Evolutionary conservation across 2,329 filamentous ascomycete genomes (phyloP), one percentile per base, ranked within the genome.

Genomic region (Mycogone perniciosa): DNA sequence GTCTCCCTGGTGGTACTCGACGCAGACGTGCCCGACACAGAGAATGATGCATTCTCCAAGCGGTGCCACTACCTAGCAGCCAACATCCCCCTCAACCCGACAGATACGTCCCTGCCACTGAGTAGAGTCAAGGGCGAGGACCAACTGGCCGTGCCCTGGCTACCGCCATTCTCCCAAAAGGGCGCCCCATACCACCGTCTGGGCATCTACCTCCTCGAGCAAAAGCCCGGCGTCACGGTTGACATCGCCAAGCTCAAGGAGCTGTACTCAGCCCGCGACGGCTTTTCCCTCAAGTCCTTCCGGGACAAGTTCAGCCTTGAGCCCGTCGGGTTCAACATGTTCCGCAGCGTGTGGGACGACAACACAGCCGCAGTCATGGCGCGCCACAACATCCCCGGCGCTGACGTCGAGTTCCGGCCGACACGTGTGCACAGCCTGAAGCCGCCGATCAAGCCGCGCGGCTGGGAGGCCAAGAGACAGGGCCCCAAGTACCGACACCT

Each of bases 151-250:
- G 72, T 83, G 4, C 85, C 89, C 2, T 99, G 92, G 89, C 74
- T 91, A 27, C 86, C 92, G 1, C 86, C 93, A 1, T 89, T 87
- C 64, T 85, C 89, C 1, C 88, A 96, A 66, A 95, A 93, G 74
- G 93, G 93, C 51, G 81, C 86, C 2, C 88, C 88, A 1, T 96
- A 97, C 72, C 93, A 97, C 70, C 87, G 93, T 47, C 76, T 97
- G 49, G 85, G 85, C 44, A 73, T 97, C 54, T 86, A 93, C 65
- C 74, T 99, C 26, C 75, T 97, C 45, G 82, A 95, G 72, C 93
- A 99, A 69, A 74, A 79, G 46, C 73, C 82, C 48, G 81, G 78
- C 48, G 62, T 77, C 55, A 59, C 50, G 34, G 64, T 90, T 56
- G 81, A 89, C 61, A 69, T 79, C 29, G 72, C 71, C 37, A 71